Conservation (phyloP, 441 rosid species). For the Syzygium malaccense region DNA sequence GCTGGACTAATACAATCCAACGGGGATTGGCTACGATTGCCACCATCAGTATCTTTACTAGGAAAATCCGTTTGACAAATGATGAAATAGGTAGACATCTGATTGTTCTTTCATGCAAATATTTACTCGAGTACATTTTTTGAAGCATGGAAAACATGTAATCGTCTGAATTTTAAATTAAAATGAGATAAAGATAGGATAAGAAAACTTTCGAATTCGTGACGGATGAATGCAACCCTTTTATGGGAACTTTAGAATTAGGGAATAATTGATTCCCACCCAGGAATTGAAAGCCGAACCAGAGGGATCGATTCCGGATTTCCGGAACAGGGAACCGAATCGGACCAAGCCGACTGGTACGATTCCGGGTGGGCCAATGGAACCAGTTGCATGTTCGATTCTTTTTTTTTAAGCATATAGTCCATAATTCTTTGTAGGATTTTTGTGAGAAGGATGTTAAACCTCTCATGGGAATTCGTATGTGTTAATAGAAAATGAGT, state of each 20-base stretch:
- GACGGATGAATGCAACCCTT: neutral
- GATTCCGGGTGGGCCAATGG: no score
- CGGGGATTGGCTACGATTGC: neutral
- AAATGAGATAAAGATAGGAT: neutral
- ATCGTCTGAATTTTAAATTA: neutral
- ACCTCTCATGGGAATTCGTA: no score
- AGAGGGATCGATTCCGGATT: no score
- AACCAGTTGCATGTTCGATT: no score
- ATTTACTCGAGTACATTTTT: neutral
- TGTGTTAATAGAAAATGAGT: no score
- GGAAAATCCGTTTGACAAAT: neutral
- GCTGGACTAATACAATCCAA: neutral
- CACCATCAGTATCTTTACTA: neutral
- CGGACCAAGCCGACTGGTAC: fast-evolving
- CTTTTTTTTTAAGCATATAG: no score
- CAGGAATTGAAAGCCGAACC: no score
- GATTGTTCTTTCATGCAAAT: neutral
- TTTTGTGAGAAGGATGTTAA: no score
- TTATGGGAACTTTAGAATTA: neutral
- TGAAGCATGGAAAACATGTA: neutral
- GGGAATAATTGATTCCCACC: no score
- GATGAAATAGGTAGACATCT: neutral
- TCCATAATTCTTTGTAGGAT: no score
- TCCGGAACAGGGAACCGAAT: no score
- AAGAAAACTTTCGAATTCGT: neutral